A percentile compares a stretch with the other conserved stretches of the same genome.
Evolutionary conservation across 768 basidiomycete species (phyloP).

Genomic region (Suillus ampliporus): DNA sequence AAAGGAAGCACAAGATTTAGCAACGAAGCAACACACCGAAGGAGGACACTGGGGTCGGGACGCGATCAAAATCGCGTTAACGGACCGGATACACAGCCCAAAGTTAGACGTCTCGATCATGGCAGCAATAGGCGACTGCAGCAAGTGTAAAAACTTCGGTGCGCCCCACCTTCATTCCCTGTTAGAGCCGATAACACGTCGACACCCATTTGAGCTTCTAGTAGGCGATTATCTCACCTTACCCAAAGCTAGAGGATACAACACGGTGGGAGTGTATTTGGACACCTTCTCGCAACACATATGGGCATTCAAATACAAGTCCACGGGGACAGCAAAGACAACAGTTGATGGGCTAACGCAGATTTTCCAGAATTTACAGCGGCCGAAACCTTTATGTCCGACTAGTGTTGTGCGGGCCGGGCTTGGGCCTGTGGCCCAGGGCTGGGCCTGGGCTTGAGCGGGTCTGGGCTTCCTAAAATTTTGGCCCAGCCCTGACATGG

Average conservation of each 20-base stretch:
- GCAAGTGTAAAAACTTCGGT: slow-evolving; percentile 39
- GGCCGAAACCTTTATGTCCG: too few relatives aligned
- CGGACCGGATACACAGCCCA: slow-evolving; percentile 15
- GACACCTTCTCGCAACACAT: slow-evolving; percentile 38
- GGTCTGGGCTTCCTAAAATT: too few relatives aligned
- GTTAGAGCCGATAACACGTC: slow-evolving; percentile 14
- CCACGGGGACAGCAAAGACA: too few relatives aligned
- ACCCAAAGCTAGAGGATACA: slow-evolving; percentile 11
- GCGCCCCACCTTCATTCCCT: slow-evolving; percentile 27
- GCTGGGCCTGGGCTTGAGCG: too few relatives aligned
- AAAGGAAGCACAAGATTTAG: not conserved
- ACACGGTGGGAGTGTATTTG: slow-evolving; percentile 35
- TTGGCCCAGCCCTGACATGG: too few relatives aligned
- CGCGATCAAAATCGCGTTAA: slow-evolving; percentile 16
- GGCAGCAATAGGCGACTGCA: slow-evolving; percentile 14
- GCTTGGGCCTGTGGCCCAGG: too few relatives aligned
- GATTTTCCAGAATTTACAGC: too few relatives aligned
- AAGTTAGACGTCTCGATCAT: slow-evolving; percentile 14
- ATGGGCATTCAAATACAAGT: slow-evolving; percentile 35
- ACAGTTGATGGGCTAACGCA: too few relatives aligned
- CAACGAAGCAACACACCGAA: slow-evolving; percentile 4
- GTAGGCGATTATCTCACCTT: slow-evolving; percentile 21
- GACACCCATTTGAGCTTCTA: slow-evolving; percentile 23
- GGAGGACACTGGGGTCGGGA: slow-evolving; percentile 16
- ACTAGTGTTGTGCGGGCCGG: too few relatives aligned